Evolutionary conservation across 306 rosid species (phyloP), one percentile per base, ranked within the genome.

Genomic region (Sindora glabra): DNA sequence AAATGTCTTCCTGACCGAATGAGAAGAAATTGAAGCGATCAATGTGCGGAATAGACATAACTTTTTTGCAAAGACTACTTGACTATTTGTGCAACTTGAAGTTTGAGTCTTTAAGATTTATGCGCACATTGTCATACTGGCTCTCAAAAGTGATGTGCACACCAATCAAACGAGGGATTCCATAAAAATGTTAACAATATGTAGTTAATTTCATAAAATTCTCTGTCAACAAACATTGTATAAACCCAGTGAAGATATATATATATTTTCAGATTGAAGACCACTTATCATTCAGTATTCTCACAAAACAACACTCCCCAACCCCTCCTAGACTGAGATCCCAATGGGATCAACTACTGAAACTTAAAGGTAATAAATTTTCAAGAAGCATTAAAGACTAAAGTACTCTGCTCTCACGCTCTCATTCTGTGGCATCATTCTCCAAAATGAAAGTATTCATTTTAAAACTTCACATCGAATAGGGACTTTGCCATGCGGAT

Each of bases 401-500:
- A 34, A 23, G 48, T 49, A 75, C 8, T 57, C 41, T 34, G 47
- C 19, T 39, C 55, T 41, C 64, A 44, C 12, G 32, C 30, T 25
- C 45, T 47, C 18, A 23, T 48, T 42, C 23, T 36, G 23, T 8
- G 10, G 55, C 13, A 56, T 18, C 39, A 27, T 48, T 19, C 39
- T 49, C 39, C 62, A 61, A 26, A 66, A 65, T 19, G 5, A 46
- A 64, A 65, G 48, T 14, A 38, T 50, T 25, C 18, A 18, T 37
- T 59, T 42, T 39, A n/a, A 19, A 46, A 47, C 54, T 70, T 86
- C 75, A 84, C 50, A 83, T 60, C 2, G 89, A 76, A 56, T 78
- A 80, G 47, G 96, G 96, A 71, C 99, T 92, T 72, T 89, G 96
- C 99, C 99, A 92, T 40, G 90, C 86, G 56, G 95, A 86, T 74